phyloP scores from a whole-genome alignment of 208 protist genomes.

The Angomonas ambiguus region DNA sequence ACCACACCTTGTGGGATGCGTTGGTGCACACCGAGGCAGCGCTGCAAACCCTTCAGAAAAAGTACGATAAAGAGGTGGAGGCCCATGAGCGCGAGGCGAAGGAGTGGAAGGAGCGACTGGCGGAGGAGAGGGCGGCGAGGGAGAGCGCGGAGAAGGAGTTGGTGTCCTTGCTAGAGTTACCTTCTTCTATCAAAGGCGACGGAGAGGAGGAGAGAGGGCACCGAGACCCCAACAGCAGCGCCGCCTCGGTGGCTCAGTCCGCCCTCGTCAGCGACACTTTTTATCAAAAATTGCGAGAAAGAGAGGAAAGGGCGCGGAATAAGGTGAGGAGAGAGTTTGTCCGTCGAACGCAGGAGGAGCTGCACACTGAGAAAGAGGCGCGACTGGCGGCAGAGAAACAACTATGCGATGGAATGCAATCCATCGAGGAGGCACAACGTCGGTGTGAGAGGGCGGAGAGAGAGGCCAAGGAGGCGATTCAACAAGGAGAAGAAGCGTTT shows the following conservation, averaged over 20 bases:
- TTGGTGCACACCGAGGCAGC: neutral
- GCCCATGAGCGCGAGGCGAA: neutral
- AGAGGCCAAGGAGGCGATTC: neutral
- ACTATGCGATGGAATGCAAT: neutral
- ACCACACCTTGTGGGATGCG: neutral
- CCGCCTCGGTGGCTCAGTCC: neutral
- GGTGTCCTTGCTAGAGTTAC: neutral
- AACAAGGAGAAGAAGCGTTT: neutral
- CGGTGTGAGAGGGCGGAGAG: neutral
- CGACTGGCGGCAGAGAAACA: neutral
- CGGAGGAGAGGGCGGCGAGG: neutral
- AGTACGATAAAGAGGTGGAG: neutral
- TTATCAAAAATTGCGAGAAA: neutral
- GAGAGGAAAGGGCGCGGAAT: neutral
- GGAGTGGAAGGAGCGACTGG: neutral
- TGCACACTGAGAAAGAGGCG: neutral
- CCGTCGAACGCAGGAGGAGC: neutral
- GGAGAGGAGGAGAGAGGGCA: neutral
- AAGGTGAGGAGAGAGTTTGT: neutral
- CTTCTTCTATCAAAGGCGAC: too few species aligned
- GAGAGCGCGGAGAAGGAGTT: neutral
- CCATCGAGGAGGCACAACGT: neutral
- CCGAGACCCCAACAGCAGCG: too few species aligned
- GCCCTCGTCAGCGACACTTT: neutral
- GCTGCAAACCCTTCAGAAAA: neutral